Conservation (phyloP, 176 grass and related monocot species). For the Carex myosuroides region DNA sequence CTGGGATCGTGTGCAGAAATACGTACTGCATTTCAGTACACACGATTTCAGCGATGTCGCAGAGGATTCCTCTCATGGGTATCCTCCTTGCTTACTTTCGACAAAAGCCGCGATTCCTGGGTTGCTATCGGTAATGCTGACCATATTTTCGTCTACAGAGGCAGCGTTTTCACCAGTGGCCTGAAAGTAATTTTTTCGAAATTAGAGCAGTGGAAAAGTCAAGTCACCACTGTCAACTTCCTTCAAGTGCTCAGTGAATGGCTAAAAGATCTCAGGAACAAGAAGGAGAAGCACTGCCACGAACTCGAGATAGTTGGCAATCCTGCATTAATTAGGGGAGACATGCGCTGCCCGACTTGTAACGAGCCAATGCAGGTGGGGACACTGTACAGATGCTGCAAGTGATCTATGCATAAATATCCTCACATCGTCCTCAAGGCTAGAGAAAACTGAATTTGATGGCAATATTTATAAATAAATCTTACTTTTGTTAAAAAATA, state of each 20-base stretch:
- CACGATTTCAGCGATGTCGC: neutral
- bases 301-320: neutral
- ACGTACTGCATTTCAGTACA: neutral
- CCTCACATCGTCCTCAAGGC: neutral
- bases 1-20: conserved; percentile 2
- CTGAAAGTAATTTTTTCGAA: neutral
- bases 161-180: neutral
- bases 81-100: neutral
- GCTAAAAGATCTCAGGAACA: neutral
- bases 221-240: neutral
- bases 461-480: neutral
- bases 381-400: conserved; percentile 1
- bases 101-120: neutral
- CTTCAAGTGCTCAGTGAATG: neutral
- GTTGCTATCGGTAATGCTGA: neutral
- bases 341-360: conserved; percentile 5
- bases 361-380: neutral
- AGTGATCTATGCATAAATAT: neutral
- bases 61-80: neutral
- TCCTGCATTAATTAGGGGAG: neutral
- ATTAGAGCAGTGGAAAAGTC: conserved; percentile 1
- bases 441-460: neutral
- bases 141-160: neutral
- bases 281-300: conserved; percentile 9
- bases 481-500: neutral